Conservation (phyloP, 352 stramenopile genomes). For the Phytophthora idaei region DNA sequence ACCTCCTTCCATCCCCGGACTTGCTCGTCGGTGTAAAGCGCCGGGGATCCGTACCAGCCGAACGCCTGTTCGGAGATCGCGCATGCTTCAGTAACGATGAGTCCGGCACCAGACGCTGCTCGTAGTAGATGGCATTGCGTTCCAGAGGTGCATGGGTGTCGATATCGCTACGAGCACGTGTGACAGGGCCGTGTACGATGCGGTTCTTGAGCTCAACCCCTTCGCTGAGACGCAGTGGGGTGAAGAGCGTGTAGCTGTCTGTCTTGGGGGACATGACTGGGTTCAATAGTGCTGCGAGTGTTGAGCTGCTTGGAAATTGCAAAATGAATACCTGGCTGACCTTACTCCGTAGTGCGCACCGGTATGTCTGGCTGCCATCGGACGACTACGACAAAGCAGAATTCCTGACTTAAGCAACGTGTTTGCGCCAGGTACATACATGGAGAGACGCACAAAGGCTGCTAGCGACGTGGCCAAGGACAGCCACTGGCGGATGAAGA, state of each 20-base stretch:
- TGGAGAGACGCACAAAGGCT: too few species aligned
- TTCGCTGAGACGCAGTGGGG: slow-evolving; percentile 24
- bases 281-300: background rate
- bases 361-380: background rate
- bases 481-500: background rate
- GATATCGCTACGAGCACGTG: slow-evolving; percentile 30
- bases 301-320: slow-evolving; percentile 10
- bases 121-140: slow-evolving; percentile 46
- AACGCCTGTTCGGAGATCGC: slow-evolving; percentile 39
- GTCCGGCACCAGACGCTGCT: slow-evolving; percentile 38
- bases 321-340: slow-evolving; percentile 9
- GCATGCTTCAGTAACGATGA: slow-evolving; percentile 55
- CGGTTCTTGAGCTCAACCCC: slow-evolving; percentile 48
- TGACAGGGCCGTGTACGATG: slow-evolving; percentile 47
- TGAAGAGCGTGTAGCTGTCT: slow-evolving; percentile 38
- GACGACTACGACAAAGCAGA: background rate
- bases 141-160: slow-evolving; percentile 26
- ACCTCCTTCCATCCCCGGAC: slow-evolving; percentile 49
- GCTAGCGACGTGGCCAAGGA: background rate
- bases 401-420: slow-evolving; percentile 9
- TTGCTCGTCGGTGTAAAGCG: slow-evolving; percentile 49
- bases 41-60: slow-evolving; percentile 42
- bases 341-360: background rate
- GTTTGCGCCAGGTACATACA: slow-evolving; percentile 9
- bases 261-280: slow-evolving; percentile 21